phyloP scores from a whole-genome alignment of 768 basidiomycete species.

The Lyophyllum semitale region DNA sequence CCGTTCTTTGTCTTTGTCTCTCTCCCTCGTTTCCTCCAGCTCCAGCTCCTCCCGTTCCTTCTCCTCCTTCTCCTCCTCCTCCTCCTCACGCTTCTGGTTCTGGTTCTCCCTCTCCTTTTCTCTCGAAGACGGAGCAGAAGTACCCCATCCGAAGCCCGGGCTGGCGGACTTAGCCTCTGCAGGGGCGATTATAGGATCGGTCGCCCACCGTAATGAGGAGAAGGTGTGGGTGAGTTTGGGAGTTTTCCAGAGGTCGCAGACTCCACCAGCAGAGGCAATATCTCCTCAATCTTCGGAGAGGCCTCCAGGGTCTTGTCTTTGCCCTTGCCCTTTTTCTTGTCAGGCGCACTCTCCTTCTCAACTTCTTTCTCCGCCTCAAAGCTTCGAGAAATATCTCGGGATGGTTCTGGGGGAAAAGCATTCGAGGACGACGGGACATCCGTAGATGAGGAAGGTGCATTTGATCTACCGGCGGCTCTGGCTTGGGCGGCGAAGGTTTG shows the following conservation, averaged over 20 bases:
- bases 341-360: constrained; percentile 1
- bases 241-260: constrained; percentile 22
- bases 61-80: not conserved
- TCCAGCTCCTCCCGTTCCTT: not conserved
- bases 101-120: constrained; percentile 6
- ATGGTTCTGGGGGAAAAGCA: constrained; percentile 11
- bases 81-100: not conserved
- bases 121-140: constrained; percentile 10
- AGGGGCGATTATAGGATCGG: constrained; percentile 8
- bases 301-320: constrained; percentile 21
- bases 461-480: constrained; percentile 3
- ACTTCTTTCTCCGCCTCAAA: constrained; percentile 12
- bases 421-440: constrained; percentile 11
- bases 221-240: constrained; percentile 40
- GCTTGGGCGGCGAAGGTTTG: constrained; percentile 11
- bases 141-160: constrained; percentile 3
- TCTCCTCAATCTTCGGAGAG: constrained; percentile 15
- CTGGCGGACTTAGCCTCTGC: constrained; percentile 9
- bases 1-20: no score
- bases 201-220: constrained; percentile 49
- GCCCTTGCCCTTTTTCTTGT: constrained; percentile 27
- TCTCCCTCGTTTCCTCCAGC: no score
- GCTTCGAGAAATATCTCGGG: constrained; percentile 20
- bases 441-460: constrained; percentile 13
- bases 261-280: constrained; percentile 12